Percentiles rank a stretch among this genome's conserved stretches.
phyloP scores from a whole-genome alignment of 1,284 basidiomycete genomes.

The Lignosus rhinocerotis region DNA sequence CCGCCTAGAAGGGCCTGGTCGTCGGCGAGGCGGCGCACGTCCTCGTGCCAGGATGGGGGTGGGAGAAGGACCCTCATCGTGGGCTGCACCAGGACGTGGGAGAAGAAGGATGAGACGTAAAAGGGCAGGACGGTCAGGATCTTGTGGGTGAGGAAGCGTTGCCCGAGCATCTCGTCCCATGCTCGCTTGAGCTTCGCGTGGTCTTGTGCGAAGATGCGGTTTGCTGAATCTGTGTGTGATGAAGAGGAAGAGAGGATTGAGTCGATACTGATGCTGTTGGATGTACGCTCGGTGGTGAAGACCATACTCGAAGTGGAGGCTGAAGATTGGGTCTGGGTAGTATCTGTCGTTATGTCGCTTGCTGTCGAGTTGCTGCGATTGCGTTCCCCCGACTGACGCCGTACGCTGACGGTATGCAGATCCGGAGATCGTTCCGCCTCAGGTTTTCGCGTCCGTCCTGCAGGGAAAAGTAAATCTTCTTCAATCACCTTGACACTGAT shows the following conservation, averaged over 20 bases:
- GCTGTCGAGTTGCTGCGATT: conserved; percentile 17
- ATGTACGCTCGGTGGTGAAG: conserved; percentile 15
- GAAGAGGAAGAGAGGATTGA: conserved; percentile 12
- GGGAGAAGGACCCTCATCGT: conserved; percentile 58
- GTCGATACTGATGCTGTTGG: conserved; percentile 11
- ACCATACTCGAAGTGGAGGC: conserved; percentile 8
- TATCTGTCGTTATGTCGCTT: conserved; percentile 11
- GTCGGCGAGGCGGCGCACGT: neutral
- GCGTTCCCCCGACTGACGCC: conserved; percentile 4
- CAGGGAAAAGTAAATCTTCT: conserved; percentile 73
- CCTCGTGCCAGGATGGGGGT: conserved; percentile 40
- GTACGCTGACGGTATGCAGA: conserved; percentile 3
- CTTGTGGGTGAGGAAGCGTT: conserved; percentile 56
- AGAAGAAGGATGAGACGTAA: conserved; percentile 62
- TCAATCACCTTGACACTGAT: conserved; percentile 54
- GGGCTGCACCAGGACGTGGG: conserved; percentile 51
- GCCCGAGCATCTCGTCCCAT: conserved; percentile 69
- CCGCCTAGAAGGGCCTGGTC: conserved; percentile 4
- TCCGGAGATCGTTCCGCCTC: neutral
- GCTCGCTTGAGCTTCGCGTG: conserved; percentile 60
- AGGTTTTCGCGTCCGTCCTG: conserved; percentile 27
- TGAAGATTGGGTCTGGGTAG: conserved; percentile 2
- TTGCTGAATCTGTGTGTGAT: conserved; percentile 11
- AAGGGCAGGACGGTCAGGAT: conserved; percentile 65
- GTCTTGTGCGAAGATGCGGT: conserved; percentile 49